Base-by-base conservation (phyloP, 129 eudicot species). In the Deinandra increscens region DNA sequence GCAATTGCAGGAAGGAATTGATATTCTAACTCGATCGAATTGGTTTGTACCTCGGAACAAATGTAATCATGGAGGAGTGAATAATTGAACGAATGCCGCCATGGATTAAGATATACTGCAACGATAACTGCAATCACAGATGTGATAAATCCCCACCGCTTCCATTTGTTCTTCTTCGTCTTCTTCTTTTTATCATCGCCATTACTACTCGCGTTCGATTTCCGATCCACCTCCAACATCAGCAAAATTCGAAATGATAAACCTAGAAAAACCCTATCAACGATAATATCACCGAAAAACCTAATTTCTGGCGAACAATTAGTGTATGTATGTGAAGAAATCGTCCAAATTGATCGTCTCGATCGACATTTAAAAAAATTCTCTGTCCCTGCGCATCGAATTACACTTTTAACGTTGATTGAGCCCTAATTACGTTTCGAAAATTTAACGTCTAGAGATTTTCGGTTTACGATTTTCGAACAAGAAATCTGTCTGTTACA, bases 1-100 rank as follows among this genome's bases (percentile, higher is more conserved):
- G 2, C 17, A 55, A 22, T 55, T 10, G 61, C 61, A 55, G 34
- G 15, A 55, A 53, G 20, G 4, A 19, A n/a, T 1, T 4, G 19
- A n/a, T 14, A 9, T n/a, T 46, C 20, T 46, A 46, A 14, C 6
- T 5, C 19, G 53, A 46, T 46, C 53, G 5, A 46, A 15, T 5
- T 18, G 56, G 2, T 17, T 58, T 29, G 18, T 58, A 90, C 97
- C 91, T 87, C 64, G 50, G 83, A 76, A 85, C 97, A 87, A 12
- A 20, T 78, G 43, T 82, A 83, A 37, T 81, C 73, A 22, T 43
- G 73, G 68, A 80, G 61, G 44, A 44, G 17, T 34, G 75, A 55
- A 23, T 76, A 49, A 31, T 41, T 74, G 60, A 63, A 62, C 20
- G 79, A 69, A 61, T 80, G 76, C 29, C 48, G 43, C 33, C 34